These are phyloP conservation scores for Pseudogymnoascus sp. DNA, from an alignment of 2,329 filamentous ascomycete species.

Conservation along the genomic window DNA sequence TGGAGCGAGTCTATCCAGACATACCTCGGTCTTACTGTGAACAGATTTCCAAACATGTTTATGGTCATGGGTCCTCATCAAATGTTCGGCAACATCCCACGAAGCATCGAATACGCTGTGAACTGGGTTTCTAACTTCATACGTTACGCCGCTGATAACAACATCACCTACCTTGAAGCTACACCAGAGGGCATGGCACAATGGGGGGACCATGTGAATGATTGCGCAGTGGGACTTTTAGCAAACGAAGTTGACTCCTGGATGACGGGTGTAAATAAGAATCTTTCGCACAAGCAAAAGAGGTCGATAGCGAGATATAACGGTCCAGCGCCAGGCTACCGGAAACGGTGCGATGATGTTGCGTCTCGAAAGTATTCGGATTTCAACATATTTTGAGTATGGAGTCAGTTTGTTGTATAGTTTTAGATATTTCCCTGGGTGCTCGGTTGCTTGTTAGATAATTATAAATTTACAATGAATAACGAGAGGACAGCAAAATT, in stretches of 20 bases:
- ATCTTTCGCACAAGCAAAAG: constrained; percentile 38
- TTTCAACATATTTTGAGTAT: constrained; percentile 20
- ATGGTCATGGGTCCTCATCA: constrained; percentile 38
- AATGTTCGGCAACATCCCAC: constrained; percentile 36
- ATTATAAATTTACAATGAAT: constrained; percentile 11
- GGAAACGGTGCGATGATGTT: constrained; percentile 31
- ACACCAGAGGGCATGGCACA: constrained; percentile 31
- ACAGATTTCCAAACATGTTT: constrained; percentile 26
- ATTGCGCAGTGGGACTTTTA: constrained; percentile 37
- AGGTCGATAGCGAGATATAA: constrained; percentile 40
- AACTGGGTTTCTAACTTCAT: constrained; percentile 32
- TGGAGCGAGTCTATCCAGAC: constrained; percentile 20
- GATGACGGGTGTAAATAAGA: constrained; percentile 49
- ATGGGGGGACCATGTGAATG: constrained; percentile 42
- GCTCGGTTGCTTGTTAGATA: neutral
- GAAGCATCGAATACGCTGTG: constrained; percentile 36
- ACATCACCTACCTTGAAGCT: constrained; percentile 32
- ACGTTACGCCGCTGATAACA: constrained; percentile 26
- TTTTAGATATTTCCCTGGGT: neutral
- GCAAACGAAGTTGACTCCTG: constrained; percentile 43
- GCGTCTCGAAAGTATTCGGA: constrained; percentile 9
- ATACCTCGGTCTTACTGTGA: constrained; percentile 24
- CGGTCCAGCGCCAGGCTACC: constrained; percentile 37
- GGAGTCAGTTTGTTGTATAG: neutral
- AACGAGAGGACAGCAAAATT: constrained; percentile 4